Evolutionary conservation across 148 eudicot genomes (phyloP).

Genomic region (Beta vulgaris): DNA sequence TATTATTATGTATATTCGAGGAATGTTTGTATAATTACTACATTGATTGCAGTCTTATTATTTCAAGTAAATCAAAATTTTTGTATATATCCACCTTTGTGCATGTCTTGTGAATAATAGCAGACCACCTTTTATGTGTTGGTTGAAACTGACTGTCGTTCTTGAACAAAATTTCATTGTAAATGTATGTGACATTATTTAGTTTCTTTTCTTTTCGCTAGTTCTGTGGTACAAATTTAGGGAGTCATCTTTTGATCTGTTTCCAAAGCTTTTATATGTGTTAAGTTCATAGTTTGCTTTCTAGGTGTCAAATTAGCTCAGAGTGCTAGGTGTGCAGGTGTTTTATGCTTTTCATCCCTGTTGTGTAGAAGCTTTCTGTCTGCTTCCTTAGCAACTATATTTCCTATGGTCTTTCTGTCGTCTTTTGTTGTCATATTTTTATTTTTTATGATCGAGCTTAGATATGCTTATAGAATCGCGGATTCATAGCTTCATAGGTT

Average conservation of each 20-base stretch:
- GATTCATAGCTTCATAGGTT: not conserved
- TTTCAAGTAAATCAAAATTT: too few relatives aligned
- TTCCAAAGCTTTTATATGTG: too few relatives aligned
- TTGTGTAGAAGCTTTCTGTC: not conserved
- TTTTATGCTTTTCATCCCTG: too few relatives aligned
- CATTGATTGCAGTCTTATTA: not conserved
- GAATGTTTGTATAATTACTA: not conserved
- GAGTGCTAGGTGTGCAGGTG: not conserved
- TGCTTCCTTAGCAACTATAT: not conserved
- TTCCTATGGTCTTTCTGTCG: too few relatives aligned
- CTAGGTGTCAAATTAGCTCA: not conserved
- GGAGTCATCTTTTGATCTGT: not conserved
- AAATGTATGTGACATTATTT: not conserved
- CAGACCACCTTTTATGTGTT: not conserved
- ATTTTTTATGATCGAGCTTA: not conserved
- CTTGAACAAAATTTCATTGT: not conserved
- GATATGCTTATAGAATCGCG: too few relatives aligned
- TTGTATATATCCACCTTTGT: not conserved
- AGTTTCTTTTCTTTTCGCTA: not conserved
- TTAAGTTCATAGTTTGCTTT: not conserved
- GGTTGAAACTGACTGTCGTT: conserved; percentile 3
- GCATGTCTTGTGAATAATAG: not conserved
- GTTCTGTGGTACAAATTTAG: not conserved
- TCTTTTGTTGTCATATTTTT: not conserved
- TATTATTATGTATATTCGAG: not conserved